These are phyloP conservation scores for Biscutella laevigata DNA, from an alignment of 441 rosid species.

Conservation along the genomic window DNA sequence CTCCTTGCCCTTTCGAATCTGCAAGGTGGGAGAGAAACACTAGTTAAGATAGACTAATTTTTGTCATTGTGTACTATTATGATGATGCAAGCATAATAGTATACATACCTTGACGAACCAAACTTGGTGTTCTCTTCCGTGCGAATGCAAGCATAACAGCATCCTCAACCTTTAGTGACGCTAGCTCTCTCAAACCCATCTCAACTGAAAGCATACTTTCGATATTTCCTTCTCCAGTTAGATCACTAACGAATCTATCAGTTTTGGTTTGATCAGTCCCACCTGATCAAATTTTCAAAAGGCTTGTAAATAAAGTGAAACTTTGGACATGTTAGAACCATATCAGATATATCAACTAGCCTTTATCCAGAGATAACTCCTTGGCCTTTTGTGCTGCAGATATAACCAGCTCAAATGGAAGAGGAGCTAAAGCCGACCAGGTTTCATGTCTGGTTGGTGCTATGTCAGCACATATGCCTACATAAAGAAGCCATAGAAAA, in stretches of 20 bases:
- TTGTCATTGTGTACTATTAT: not conserved
- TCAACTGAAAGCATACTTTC: slow-evolving; percentile 96
- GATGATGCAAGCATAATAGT: not conserved
- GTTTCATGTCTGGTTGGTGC: slow-evolving; percentile 66
- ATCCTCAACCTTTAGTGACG: slow-evolving; percentile 90
- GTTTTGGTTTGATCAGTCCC: slow-evolving; percentile 44
- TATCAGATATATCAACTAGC: slow-evolving; percentile 32
- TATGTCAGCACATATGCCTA: slow-evolving; percentile 81
- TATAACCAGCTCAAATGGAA: slow-evolving; percentile 85
- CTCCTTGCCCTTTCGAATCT: slow-evolving; percentile 54
- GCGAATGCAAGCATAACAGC: slow-evolving; percentile 70
- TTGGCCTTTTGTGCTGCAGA: slow-evolving; percentile 94
- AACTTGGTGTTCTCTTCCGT: slow-evolving; percentile 51
- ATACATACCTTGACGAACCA: slow-evolving; percentile 38
- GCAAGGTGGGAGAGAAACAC: slow-evolving; percentile 24
- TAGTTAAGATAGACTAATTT: not conserved
- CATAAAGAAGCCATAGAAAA: slow-evolving; percentile 20
- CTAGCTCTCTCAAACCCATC: slow-evolving; percentile 85
- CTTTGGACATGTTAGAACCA: slow-evolving; percentile 1
- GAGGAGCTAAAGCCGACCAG: slow-evolving; percentile 96
- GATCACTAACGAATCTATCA: slow-evolving; percentile 54
- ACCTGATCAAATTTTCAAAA: slow-evolving; percentile 34
- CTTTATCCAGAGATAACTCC: slow-evolving; percentile 60
- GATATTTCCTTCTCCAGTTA: slow-evolving; percentile 89
- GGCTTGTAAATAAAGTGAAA: slow-evolving; percentile 15